Evolutionary conservation across 805 yeast species (phyloP).

Genomic region (Ogataea glucozyma): DNA sequence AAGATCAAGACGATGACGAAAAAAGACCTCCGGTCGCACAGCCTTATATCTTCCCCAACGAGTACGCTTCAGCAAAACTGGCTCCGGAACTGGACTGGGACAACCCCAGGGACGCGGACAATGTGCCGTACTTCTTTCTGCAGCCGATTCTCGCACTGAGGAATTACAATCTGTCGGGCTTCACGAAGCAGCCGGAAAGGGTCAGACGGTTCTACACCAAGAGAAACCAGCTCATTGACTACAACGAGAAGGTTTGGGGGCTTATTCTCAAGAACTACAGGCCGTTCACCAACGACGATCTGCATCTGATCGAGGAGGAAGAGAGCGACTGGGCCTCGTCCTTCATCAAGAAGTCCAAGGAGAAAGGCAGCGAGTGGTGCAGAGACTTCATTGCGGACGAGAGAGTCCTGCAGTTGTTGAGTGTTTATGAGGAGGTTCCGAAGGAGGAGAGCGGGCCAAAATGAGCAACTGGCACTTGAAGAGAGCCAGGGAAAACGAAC

Average conservation of each 20-base stretch:
- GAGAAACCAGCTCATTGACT: slow-evolving; percentile 48
- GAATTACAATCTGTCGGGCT: slow-evolving; percentile 78
- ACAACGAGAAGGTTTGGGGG: slow-evolving; percentile 29
- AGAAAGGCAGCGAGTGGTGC: slow-evolving; percentile 84
- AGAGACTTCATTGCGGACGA: slow-evolving; percentile 70
- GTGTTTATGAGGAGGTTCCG: slow-evolving; percentile 40
- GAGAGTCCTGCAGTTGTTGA: slow-evolving; percentile 56
- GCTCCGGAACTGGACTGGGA: slow-evolving; percentile 61
- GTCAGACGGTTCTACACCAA: slow-evolving; percentile 76
- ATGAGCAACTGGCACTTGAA: too few species aligned
- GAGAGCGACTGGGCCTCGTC: slow-evolving; percentile 84
- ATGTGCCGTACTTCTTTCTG: slow-evolving; percentile 61
- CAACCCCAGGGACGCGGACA: slow-evolving; percentile 33
- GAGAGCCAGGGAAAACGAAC: too few species aligned
- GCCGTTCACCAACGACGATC: slow-evolving; percentile 49
- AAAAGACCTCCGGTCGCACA: slow-evolving; percentile 50
- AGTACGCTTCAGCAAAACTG: slow-evolving; percentile 53
- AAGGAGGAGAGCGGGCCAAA: too few species aligned
- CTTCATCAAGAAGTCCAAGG: slow-evolving; percentile 80
- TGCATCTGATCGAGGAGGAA: slow-evolving; percentile 52
- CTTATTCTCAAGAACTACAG: slow-evolving; percentile 48
- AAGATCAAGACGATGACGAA: slow-evolving; percentile 32
- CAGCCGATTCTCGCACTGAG: slow-evolving; percentile 80
- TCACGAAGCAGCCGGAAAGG: slow-evolving; percentile 71
- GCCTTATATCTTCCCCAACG: slow-evolving; percentile 62